Base-by-base conservation (phyloP, 176 grass and related monocot species). In the Poa annua region DNA sequence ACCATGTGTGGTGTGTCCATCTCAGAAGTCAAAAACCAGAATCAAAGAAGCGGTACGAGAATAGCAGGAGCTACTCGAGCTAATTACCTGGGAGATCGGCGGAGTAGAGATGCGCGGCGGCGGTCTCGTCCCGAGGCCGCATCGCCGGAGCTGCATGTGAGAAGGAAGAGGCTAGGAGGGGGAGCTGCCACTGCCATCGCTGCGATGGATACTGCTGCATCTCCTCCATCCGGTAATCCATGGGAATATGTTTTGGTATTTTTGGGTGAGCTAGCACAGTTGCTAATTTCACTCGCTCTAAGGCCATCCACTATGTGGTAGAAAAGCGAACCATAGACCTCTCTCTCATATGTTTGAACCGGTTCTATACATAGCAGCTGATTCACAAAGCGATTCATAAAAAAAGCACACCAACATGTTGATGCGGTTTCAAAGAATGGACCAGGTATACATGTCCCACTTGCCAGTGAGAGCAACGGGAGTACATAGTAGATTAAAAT, bases 21-120 rank as follows among this genome's bases (percentile, higher is more conserved):
- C 11, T 38, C 19, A 20, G 17, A n/a, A n/a, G n/a, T n/a, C n/a
- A n/a, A n/a, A n/a, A 53, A 36, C 50, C 50, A 55, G 36, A 76
- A 57, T 8, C 16, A 26, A 26, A 26, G 44, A 3, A 45, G 5
- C 3, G 5, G 42, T 5, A 71, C 20, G 11, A 72, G 44, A 15
- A 36, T 20, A 17, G 44, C 42, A 26, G 22, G 70, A 32, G 71
- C 15, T 45, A 10, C 24, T 29, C 15, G 45, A 74, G 71, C 20
- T 52, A 92, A 8, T 44, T 45, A 94, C 95, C 92, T 2, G 95
- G 88, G 66, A 97, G 84, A 69, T 80, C 55, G 71, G 86, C 92
- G 11, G 83, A 54, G 84, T 87, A 97, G 88, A 89, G 78, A 66
- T 97, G 92, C 53, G 88, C 89, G 21, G 88, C 81, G 20, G 83